These are phyloP conservation scores for Trichomonascaceae sp. DNA, from an alignment of 1,139 yeast species.

Conservation along the genomic window DNA sequence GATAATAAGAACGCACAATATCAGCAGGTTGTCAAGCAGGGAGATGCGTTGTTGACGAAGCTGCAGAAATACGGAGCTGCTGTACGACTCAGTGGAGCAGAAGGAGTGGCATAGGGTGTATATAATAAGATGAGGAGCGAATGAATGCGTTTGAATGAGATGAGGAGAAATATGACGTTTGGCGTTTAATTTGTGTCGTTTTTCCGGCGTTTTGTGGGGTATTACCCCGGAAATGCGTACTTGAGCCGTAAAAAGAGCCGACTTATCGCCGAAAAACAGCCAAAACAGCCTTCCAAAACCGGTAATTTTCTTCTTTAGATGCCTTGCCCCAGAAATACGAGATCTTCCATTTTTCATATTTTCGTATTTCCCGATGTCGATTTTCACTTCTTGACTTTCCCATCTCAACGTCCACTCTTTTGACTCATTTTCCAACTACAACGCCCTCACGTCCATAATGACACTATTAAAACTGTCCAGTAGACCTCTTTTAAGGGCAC, in stretches of 20 bases:
- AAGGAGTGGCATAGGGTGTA: constrained; percentile 27
- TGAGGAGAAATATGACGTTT: no score
- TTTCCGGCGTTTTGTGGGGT: no score
- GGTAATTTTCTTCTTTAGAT: no score
- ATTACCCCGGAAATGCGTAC: no score
- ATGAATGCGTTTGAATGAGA: no score
- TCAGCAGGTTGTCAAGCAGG: constrained; percentile 81
- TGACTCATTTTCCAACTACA: neutral
- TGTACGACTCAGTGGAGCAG: constrained; percentile 90
- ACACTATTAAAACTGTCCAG: neutral
- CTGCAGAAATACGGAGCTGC: constrained; percentile 97
- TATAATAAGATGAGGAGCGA: no score
- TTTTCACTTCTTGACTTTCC: neutral
- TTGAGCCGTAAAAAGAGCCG: no score
- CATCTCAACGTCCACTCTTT: neutral
- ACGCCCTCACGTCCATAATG: neutral
- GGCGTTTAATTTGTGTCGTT: no score
- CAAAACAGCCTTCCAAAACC: no score
- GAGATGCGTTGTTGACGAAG: constrained; percentile 87
- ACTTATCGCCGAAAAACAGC: no score
- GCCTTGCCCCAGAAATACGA: no score
- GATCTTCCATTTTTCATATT: neutral
- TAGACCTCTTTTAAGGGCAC: neutral
- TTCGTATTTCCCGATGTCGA: neutral
- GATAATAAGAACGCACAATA: constrained; percentile 95